phyloP scores from a whole-genome alignment of 345 rosid genomes.

The Populus ilicifolia region DNA sequence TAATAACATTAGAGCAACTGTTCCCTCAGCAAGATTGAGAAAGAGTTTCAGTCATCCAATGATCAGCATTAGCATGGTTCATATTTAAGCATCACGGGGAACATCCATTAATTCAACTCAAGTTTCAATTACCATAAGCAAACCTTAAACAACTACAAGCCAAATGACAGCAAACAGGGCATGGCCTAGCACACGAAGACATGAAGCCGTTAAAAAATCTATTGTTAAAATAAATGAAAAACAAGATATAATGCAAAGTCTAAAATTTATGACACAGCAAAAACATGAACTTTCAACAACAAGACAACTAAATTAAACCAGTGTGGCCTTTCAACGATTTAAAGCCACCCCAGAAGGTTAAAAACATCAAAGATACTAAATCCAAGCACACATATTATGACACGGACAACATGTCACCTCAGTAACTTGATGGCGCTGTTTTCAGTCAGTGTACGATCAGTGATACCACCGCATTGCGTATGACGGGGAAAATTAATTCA shows the following conservation, averaged over 20 bases:
- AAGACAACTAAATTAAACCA: no score
- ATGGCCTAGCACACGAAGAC: no score
- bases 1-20: background rate
- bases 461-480: background rate
- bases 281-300: no score
- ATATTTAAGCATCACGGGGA: conserved; percentile 41
- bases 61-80: conserved; percentile 64
- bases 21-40: conserved; percentile 39
- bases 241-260: no score
- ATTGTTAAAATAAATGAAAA: no score
- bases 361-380: background rate
- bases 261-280: no score
- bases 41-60: conserved; percentile 24
- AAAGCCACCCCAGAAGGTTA: background rate
- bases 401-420: background rate
- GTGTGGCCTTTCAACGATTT: no score
- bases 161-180: no score
- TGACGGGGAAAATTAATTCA: background rate
- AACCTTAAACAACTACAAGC: no score
- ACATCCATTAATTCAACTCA: background rate
- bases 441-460: background rate
- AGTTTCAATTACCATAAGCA: no score
- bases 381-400: background rate
- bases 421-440: background rate
- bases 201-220: no score